Percentiles rank a stretch among this genome's conserved stretches.
Conservation (phyloP, 805 yeast genomes). For the Candida ovalis region DNA sequence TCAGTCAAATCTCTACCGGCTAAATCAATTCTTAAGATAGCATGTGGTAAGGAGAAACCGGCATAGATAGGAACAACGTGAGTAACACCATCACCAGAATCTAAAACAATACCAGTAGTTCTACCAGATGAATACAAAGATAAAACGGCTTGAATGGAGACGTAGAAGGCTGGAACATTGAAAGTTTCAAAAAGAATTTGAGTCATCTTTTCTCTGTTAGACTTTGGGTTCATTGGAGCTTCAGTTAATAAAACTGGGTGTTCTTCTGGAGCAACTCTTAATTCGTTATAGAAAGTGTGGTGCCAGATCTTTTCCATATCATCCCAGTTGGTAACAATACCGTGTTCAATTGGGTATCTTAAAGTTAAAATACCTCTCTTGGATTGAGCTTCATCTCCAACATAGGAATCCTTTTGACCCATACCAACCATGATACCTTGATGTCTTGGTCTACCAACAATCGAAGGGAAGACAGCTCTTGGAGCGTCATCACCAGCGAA, state of each 20-base stretch:
- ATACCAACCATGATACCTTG: constrained; percentile 99
- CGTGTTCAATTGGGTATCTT: constrained; percentile 99
- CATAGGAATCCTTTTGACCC: constrained; percentile 99
- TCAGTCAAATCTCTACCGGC: constrained; percentile 99
- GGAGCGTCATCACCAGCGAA: constrained; percentile 99
- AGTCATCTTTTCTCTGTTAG: constrained; percentile 99
- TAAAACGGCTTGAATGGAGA: constrained; percentile 96
- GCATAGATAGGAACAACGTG: constrained; percentile 99
- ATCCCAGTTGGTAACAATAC: constrained; percentile 99
- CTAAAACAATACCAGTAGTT: constrained; percentile 99
- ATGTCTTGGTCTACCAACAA: constrained; percentile 99
- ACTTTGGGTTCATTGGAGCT: constrained; percentile 99
- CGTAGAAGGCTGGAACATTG: constrained; percentile 99
- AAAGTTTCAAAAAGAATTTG: constrained; percentile 99
- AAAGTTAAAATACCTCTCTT: constrained; percentile 99
- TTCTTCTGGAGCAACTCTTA: constrained; percentile 99
- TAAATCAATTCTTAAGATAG: constrained; percentile 96
- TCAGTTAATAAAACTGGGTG: constrained; percentile 99
- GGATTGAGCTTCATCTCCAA: constrained; percentile 99
- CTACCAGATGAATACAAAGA: constrained; percentile 99
- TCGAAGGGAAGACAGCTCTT: constrained; percentile 99
- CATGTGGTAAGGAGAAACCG: constrained; percentile 99
- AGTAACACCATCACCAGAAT: constrained; percentile 99
- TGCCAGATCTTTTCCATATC: constrained; percentile 99
- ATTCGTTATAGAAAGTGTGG: constrained; percentile 99